A percentile compares a stretch with the other conserved stretches of the same genome.
Evolutionary conservation across 345 rosid species (phyloP).

Genomic region (Euphorbia lathyris): DNA sequence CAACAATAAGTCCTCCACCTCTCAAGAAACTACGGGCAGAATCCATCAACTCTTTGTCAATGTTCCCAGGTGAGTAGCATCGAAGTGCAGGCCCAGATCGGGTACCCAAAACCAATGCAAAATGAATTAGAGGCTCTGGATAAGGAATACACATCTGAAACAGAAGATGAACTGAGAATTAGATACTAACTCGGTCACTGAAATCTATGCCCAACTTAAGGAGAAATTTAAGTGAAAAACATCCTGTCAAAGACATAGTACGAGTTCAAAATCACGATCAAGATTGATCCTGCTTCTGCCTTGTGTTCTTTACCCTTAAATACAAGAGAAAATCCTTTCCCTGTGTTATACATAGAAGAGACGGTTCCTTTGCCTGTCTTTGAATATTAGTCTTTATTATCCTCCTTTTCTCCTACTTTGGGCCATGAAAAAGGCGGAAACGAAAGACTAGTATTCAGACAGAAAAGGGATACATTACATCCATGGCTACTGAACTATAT

Average conservation of each 20-base stretch:
- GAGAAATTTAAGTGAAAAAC: neutral
- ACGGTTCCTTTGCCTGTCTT: too few relatives aligned
- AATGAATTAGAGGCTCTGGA: slow-evolving; percentile 67
- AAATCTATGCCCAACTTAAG: neutral
- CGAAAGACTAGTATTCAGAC: neutral
- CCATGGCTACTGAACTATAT: too few relatives aligned
- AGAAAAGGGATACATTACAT: too few relatives aligned
- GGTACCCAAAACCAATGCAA: slow-evolving; percentile 69
- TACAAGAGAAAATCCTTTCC: neutral
- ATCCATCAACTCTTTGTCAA: slow-evolving; percentile 74
- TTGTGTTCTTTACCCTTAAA: neutral
- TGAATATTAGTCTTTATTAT: too few relatives aligned
- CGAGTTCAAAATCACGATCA: neutral
- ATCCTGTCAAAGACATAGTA: neutral
- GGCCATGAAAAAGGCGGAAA: neutral
- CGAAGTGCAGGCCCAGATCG: slow-evolving; percentile 82
- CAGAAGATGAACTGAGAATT: neutral
- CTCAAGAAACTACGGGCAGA: slow-evolving; percentile 66
- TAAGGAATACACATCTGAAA: slow-evolving; percentile 63
- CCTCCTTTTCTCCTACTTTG: neutral
- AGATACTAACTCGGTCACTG: neutral
- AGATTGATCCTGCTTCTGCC: neutral
- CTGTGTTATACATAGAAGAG: neutral
- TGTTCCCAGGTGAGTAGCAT: slow-evolving; percentile 69
- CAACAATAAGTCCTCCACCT: slow-evolving; percentile 66